Conservation (phyloP, 805 yeast genomes). For the Pichia deserticola region DNA sequence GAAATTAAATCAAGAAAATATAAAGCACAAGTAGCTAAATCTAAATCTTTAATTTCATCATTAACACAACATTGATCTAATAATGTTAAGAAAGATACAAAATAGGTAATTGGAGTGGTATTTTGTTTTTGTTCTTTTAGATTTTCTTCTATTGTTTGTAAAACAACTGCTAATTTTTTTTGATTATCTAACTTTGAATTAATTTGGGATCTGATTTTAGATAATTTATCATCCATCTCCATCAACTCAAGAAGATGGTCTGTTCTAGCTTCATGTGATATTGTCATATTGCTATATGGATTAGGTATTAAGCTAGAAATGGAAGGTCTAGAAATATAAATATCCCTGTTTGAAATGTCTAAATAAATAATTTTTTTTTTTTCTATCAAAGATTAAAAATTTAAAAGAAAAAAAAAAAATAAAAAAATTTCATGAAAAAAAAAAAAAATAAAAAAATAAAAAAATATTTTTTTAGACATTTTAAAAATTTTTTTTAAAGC, state of each 20-base stretch:
- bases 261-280: conserved; percentile 1
- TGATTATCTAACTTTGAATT: conserved; percentile 82
- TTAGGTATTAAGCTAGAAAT: too few relatives aligned
- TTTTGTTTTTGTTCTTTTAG: conserved; percentile 57
- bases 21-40: conserved; percentile 66
- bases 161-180: conserved; percentile 72
- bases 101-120: conserved; percentile 70
- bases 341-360: too few relatives aligned
- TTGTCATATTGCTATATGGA: not conserved
- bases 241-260: conserved; percentile 20
- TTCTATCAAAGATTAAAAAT: not conserved
- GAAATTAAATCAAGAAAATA: conserved; percentile 76
- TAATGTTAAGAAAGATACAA: conserved; percentile 74
- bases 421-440: not conserved
- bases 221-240: conserved; percentile 56
- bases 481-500: too few relatives aligned
- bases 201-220: conserved; percentile 62
- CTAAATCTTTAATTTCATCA: conserved; percentile 47
- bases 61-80: conserved; percentile 64
- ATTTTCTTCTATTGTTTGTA: conserved; percentile 87
- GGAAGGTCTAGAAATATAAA: too few relatives aligned
- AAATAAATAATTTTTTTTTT: too few relatives aligned
- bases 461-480: not conserved
- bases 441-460: not conserved
- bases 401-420: not conserved